Evolutionary conservation across 208 protist species (phyloP), one percentile per base, ranked within the genome.

Genomic region (Zelonia costaricensis): DNA sequence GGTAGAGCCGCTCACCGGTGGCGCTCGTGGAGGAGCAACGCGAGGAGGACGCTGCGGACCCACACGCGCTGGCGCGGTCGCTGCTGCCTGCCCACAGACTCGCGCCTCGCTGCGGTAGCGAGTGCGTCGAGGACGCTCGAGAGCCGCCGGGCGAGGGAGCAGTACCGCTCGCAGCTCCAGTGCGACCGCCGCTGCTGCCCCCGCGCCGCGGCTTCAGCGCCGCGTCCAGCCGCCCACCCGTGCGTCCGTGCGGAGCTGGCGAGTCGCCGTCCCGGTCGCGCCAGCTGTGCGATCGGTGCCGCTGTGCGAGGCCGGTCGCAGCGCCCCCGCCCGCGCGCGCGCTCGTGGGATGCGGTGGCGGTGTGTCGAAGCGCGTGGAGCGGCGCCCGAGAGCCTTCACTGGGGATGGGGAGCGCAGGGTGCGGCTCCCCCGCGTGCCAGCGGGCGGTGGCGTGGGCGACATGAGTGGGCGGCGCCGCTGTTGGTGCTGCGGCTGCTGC

Each of bases 1-100:
- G 76, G 49, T 88, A 93, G 27, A 93, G 61, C 10, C 87, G 78
- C 48, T 93, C 87, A 43, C 79, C 59, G 42, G 45, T 70, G 30
- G 51, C 44, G 33, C 61, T 69, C 12, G n/a, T n/a, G n/a, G n/a
- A n/a, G n/a, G 61, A 57, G 54, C 51, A 49, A 2, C 58, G 52
- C 18, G 64, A 78, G 33, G 71, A 66, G 40, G 67, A 63, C 46
- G 74, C 53, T 39, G 68, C 59, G 42, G 74, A 68, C 40, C 68
- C 62, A 38, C 65, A 64, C 49, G 65, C 62, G 48, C 55, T 75
- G 36, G 44, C 39, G 43, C 43, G 46, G 4, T 51, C 49, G 43
- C 58, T 59, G 9, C 42, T 47, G 33, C 59, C 57, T 3, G 49
- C 57, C 60, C 60, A 65, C 31, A 60, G 25, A 22, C 61, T 71